These are phyloP conservation scores for Aureobasidium sp. DNA, from an alignment of 2,329 filamentous ascomycete species.

Conservation along the genomic window DNA sequence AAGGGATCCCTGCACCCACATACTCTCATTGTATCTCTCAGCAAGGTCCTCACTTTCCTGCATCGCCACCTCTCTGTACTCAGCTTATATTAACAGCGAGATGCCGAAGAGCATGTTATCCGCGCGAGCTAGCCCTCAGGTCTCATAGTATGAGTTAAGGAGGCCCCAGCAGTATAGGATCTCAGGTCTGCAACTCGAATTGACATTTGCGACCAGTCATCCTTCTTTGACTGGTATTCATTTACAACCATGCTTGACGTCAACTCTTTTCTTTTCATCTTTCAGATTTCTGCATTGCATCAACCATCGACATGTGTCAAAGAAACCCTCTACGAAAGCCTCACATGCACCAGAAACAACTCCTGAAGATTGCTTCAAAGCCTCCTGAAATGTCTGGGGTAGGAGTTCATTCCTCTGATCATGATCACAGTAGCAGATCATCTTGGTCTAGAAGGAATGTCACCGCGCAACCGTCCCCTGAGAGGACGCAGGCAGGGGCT, in stretches of 20 bases:
- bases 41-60: background rate
- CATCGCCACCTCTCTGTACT: background rate
- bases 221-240: background rate
- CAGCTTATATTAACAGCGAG: background rate
- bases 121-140: background rate
- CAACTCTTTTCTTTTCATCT: background rate
- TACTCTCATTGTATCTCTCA: background rate
- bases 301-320: background rate
- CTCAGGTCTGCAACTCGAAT: background rate
- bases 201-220: background rate
- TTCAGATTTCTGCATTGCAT: background rate
- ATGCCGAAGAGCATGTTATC: background rate
- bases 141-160: background rate
- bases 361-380: background rate
- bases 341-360: background rate
- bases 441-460: no score
- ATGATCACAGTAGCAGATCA: no score
- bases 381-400: background rate
- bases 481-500: background rate
- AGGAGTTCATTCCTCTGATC: background rate
- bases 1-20: background rate
- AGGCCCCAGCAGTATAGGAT: background rate
- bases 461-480: background rate
- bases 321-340: background rate
- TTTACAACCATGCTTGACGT: background rate